Percentiles rank a stretch among this genome's conserved stretches.
phyloP scores from a whole-genome alignment of 352 stramenopile species.

The Phytophthora hibernalis region DNA sequence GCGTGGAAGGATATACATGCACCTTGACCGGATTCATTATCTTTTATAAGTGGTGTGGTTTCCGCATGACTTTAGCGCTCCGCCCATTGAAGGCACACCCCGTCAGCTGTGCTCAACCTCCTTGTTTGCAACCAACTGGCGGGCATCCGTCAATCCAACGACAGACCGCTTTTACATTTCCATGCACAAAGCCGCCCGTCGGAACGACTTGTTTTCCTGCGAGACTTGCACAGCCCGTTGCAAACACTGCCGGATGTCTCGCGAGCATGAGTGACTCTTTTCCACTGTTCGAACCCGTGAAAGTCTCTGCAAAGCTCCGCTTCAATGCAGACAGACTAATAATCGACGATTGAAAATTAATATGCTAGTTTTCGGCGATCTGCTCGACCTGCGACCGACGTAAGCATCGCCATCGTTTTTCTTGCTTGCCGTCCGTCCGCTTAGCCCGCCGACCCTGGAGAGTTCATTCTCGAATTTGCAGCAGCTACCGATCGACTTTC shows the following conservation, averaged over 20 bases:
- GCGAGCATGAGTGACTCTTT: neutral
- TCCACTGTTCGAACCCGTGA: neutral
- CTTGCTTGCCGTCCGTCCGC: neutral
- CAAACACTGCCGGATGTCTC: conserved; percentile 7
- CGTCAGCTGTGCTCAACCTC: conserved; percentile 2
- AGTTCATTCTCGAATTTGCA: conserved; percentile 22
- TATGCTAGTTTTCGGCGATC: conserved; percentile 21
- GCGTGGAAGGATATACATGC: too few relatives aligned
- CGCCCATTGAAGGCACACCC: neutral
- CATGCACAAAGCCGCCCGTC: conserved; percentile 14
- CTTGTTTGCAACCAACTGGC: conserved; percentile 18
- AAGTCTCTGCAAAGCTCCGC: conserved; percentile 4
- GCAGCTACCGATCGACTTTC: neutral
- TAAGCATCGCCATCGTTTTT: neutral
- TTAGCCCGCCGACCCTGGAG: neutral
- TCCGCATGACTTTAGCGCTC: conserved; percentile 1
- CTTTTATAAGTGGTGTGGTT: too few relatives aligned
- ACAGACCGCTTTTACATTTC: conserved; percentile 27
- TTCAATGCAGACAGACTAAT: neutral
- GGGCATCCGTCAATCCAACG: conserved; percentile 10
- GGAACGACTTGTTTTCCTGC: conserved; percentile 8
- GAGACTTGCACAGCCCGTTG: conserved; percentile 2
- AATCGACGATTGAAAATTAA: neutral
- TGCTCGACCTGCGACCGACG: conserved; percentile 12
- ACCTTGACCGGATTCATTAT: too few relatives aligned